A percentile compares a stretch with the other conserved stretches of the same genome.
phyloP scores from a whole-genome alignment of 1,139 yeast genomes.

The Blastobotrys serpentis region DNA sequence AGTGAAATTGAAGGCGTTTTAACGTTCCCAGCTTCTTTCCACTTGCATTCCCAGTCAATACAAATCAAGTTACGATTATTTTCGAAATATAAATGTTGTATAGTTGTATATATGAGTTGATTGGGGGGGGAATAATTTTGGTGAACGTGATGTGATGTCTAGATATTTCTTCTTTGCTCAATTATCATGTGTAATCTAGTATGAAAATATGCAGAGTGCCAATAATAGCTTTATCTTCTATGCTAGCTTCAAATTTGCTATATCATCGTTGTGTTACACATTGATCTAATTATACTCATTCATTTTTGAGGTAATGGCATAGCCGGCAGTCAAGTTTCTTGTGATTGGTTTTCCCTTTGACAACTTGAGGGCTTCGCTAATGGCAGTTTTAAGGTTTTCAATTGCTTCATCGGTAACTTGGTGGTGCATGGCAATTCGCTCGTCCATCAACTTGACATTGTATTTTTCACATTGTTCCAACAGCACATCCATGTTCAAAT shows the following conservation, averaged over 20 bases:
- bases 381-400: conserved; percentile 50
- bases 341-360: conserved; percentile 12
- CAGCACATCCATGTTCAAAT: conserved; percentile 57
- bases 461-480: conserved; percentile 56
- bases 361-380: conserved; percentile 12
- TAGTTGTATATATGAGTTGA: too few relatives aligned
- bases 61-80: too few relatives aligned
- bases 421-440: conserved; percentile 77
- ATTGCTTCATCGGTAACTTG: conserved; percentile 66
- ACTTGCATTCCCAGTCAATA: too few relatives aligned
- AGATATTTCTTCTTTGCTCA: too few relatives aligned
- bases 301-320: conserved; percentile 12
- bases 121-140: too few relatives aligned
- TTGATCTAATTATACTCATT: conserved; percentile 8
- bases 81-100: too few relatives aligned
- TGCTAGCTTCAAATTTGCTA: background rate
- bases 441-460: conserved; percentile 65
- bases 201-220: too few relatives aligned
- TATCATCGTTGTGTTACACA: background rate
- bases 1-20: too few relatives aligned
- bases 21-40: too few relatives aligned
- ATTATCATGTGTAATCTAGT: too few relatives aligned
- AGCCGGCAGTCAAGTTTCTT: conserved; percentile 9
- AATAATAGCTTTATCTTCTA: too few relatives aligned
- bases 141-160: too few relatives aligned